Percentiles rank a stretch among this genome's conserved stretches.
Evolutionary conservation across 2,329 filamentous ascomycete species (phyloP).

Genomic region (Leptodontidium sp.): DNA sequence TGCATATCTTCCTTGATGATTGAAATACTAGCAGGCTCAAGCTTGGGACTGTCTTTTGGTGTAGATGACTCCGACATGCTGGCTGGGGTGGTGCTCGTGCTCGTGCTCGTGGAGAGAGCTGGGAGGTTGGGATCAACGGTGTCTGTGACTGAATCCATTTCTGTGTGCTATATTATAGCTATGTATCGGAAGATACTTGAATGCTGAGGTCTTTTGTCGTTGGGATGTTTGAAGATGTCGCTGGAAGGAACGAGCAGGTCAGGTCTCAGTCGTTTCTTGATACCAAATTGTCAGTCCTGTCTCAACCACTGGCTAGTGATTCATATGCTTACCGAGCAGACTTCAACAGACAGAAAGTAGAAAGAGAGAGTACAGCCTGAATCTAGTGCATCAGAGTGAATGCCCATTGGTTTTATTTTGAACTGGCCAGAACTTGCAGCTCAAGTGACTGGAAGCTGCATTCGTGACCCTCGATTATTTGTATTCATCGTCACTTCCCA

Average conservation of each 20-base stretch:
- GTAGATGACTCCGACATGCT: neutral
- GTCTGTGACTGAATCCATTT: conserved; percentile 6
- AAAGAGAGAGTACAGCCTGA: neutral
- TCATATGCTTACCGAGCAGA: neutral
- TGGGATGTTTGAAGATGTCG: neutral
- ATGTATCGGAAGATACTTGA: neutral
- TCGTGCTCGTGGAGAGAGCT: neutral
- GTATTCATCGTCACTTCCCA: neutral
- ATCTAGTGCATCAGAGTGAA: neutral
- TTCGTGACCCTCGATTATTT: neutral
- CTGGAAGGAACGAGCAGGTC: neutral
- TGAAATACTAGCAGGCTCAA: neutral
- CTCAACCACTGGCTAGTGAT: neutral
- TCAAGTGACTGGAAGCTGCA: neutral
- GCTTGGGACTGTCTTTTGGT: neutral
- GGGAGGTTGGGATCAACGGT: neutral
- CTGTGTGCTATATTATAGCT: neutral
- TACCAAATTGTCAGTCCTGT: neutral
- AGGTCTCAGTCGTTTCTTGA: neutral
- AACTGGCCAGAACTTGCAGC: neutral
- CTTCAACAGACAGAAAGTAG: too few species aligned
- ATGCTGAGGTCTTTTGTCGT: neutral
- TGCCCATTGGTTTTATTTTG: neutral
- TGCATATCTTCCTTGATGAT: too few species aligned
- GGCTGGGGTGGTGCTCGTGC: neutral